Percentiles rank a stretch among this genome's conserved stretches.
Evolutionary conservation across 768 basidiomycete species (phyloP).

Genomic region (Boletus rex-veris): DNA sequence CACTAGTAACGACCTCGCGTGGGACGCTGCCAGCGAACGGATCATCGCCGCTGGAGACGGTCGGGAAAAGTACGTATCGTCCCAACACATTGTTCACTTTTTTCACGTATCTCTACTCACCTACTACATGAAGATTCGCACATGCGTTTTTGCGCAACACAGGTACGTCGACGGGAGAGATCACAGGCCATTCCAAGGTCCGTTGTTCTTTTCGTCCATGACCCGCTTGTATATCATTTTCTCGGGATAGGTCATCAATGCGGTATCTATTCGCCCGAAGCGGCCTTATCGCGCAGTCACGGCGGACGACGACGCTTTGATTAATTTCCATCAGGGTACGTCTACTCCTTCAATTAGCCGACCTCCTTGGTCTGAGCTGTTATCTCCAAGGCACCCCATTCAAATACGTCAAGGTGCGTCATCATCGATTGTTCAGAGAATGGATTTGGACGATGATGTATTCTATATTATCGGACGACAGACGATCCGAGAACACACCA

Average conservation of each 20-base stretch:
- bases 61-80: conserved; percentile 62
- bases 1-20: conserved; percentile 86
- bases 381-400: conserved; percentile 64
- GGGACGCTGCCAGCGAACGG: conserved; percentile 97
- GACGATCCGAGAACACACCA: conserved; percentile 85
- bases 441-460: neutral
- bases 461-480: conserved; percentile 24
- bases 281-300: conserved; percentile 91
- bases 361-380: neutral
- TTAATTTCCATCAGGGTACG: conserved; percentile 79
- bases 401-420: conserved; percentile 76
- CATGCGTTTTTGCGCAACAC: conserved; percentile 81
- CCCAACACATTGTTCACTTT: neutral
- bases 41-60: conserved; percentile 94
- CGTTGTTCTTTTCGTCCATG: neutral
- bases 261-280: conserved; percentile 83
- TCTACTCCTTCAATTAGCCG: neutral
- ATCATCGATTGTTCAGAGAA: neutral
- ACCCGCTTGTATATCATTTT: neutral
- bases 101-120: neutral
- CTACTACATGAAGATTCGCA: conserved; percentile 54
- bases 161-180: conserved; percentile 83
- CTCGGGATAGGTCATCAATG: conserved; percentile 65
- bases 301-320: conserved; percentile 75
- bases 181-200: conserved; percentile 87